Evolutionary conservation across 2,329 filamentous ascomycete genomes (phyloP).

Genomic region (Pseudodiploospora longispora): DNA sequence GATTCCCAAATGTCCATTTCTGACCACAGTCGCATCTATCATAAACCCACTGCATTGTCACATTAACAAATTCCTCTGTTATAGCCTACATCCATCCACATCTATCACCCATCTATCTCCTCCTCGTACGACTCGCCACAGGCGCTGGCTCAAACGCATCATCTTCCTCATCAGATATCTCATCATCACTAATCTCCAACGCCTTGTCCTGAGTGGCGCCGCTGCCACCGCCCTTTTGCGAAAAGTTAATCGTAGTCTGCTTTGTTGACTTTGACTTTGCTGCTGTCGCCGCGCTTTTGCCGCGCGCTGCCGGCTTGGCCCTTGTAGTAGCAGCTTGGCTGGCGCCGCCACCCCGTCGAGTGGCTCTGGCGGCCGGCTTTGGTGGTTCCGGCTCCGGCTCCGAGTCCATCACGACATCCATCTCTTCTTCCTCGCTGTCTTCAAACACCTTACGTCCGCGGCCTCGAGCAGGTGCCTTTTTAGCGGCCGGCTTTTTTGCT

Average conservation of each 20-base stretch:
- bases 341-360: slow-evolving; percentile 12
- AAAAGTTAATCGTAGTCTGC: slow-evolving; percentile 28
- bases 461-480: slow-evolving; percentile 33
- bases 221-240: slow-evolving; percentile 26
- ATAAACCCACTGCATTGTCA: too few species aligned
- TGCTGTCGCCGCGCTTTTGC: slow-evolving; percentile 6
- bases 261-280: slow-evolving; percentile 11
- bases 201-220: slow-evolving; percentile 35
- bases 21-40: too few species aligned
- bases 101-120: slow-evolving; percentile 13
- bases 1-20: too few species aligned
- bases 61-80: too few species aligned
- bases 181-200: slow-evolving; percentile 57
- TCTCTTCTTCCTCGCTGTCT: slow-evolving; percentile 31
- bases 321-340: slow-evolving; percentile 12
- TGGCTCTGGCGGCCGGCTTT: slow-evolving; percentile 27
- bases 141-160: slow-evolving; percentile 52
- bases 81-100: too few species aligned
- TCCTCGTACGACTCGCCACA: slow-evolving; percentile 22
- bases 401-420: slow-evolving; percentile 47
- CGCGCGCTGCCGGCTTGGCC: slow-evolving; percentile 16
- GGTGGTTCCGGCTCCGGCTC: slow-evolving; percentile 35
- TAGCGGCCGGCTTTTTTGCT: slow-evolving; percentile 34
- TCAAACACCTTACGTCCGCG: slow-evolving; percentile 29
- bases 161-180: slow-evolving; percentile 53